Percentiles rank a stretch among this genome's conserved stretches.
Evolutionary conservation across 768 basidiomycete species (phyloP).

Genomic region (Boletellus emodensis): DNA sequence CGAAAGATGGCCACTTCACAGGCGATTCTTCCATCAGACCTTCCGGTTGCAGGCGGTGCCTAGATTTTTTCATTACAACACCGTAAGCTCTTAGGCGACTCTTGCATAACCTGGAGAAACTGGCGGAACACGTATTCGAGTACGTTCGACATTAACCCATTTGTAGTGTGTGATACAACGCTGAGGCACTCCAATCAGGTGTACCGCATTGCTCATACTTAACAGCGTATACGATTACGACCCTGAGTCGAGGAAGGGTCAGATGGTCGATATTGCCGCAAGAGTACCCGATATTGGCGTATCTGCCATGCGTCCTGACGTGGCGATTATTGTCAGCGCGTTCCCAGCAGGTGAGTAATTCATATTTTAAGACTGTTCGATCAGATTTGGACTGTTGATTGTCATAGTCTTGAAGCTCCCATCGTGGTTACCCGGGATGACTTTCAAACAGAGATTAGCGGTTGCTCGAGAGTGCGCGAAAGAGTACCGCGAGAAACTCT

Average conservation of each 20-base stretch:
- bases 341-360: constrained; percentile 7
- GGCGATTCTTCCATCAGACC: constrained; percentile 17
- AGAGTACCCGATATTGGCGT: background rate
- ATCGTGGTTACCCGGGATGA: constrained; percentile 11
- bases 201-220: constrained; percentile 4
- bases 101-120: constrained; percentile 27
- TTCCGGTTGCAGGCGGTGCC: constrained; percentile 12
- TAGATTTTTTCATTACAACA: constrained; percentile 23
- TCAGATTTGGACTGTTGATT: background rate
- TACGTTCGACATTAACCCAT: background rate
- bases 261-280: background rate
- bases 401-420: constrained; percentile 11
- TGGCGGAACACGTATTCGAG: constrained; percentile 32
- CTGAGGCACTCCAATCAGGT: background rate
- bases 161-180: background rate
- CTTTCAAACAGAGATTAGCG: background rate
- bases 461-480: background rate
- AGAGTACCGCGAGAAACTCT: background rate
- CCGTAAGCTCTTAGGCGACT: constrained; percentile 29
- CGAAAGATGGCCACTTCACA: constrained; percentile 16
- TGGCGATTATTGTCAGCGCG: background rate
- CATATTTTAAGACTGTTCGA: background rate
- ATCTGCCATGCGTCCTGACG: constrained; percentile 4
- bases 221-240: constrained; percentile 11
- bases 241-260: background rate